A percentile compares a stretch with the other conserved stretches of the same genome.
These are phyloP conservation scores for Pelargonium cotyledonis DNA, from an alignment of 441 rosid genomes.

Conservation along the genomic window DNA sequence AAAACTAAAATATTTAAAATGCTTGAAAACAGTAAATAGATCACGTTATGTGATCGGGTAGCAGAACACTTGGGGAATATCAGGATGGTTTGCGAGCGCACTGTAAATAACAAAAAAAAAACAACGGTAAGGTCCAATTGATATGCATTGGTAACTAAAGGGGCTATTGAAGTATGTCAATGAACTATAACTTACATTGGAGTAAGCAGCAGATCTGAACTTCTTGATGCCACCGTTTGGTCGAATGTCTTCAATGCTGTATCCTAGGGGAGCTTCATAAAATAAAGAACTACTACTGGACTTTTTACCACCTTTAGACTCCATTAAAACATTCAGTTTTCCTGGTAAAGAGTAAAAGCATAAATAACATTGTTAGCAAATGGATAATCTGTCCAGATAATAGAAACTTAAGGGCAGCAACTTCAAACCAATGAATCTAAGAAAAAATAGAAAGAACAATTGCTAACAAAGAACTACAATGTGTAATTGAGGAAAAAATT, in stretches of 20 bases:
- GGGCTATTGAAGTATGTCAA: neutral
- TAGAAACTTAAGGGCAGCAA: neutral
- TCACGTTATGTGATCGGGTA: neutral
- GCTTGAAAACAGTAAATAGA: neutral
- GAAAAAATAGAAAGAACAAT: neutral
- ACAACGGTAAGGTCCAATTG: neutral
- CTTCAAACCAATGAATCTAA: neutral
- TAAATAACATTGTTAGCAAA: neutral
- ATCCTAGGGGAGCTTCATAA: conserved; percentile 76
- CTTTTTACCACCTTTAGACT: conserved; percentile 61
- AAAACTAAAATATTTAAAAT: conserved; percentile 14
- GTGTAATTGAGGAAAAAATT: neutral
- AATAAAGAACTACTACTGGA: conserved; percentile 41
- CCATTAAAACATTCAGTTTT: conserved; percentile 71
- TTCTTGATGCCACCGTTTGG: conserved; percentile 79
- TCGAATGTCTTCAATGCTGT: conserved; percentile 78
- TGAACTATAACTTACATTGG: conserved; percentile 38
- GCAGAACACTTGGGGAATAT: conserved; percentile 21
- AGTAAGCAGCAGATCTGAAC: conserved; percentile 58
- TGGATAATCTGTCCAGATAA: neutral
- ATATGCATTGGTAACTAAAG: neutral
- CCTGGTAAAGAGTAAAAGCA: conserved; percentile 22
- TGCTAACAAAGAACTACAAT: neutral
- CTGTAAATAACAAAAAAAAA: conserved; percentile 27
- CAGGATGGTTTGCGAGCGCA: conserved; percentile 72